Conservation (phyloP, 2,329 filamentous ascomycete species). For the Rutstroemia sp. region DNA sequence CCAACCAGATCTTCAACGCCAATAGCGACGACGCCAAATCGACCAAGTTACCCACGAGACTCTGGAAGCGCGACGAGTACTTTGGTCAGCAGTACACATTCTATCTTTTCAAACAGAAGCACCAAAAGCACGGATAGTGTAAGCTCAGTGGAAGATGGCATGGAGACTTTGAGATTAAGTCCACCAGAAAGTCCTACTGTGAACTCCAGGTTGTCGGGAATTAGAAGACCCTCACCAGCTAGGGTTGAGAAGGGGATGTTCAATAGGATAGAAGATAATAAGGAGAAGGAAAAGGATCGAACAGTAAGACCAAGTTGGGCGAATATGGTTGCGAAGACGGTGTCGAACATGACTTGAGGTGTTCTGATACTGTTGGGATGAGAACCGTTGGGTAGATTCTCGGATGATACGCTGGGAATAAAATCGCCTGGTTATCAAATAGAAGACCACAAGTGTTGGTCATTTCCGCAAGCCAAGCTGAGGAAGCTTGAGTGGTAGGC, state of each 20-base stretch:
- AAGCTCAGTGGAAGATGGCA: slow-evolving; percentile 12
- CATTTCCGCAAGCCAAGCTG: no score
- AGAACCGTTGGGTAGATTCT: no score
- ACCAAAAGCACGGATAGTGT: slow-evolving; percentile 11
- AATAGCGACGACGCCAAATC: background rate
- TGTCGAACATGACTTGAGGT: background rate
- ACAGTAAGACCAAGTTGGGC: slow-evolving; percentile 11
- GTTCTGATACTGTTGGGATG: background rate
- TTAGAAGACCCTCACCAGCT: background rate
- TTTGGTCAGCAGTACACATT: slow-evolving; percentile 14
- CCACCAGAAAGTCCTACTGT: slow-evolving; percentile 14
- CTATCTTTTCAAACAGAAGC: slow-evolving; percentile 15
- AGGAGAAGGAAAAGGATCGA: background rate
- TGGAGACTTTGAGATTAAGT: slow-evolving; percentile 1
- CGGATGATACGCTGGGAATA: no score
- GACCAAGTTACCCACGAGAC: slow-evolving; percentile 1
- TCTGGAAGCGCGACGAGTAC: slow-evolving; percentile 17
- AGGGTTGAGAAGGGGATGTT: background rate
- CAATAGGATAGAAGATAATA: background rate
- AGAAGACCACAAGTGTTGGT: no score
- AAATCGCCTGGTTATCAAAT: no score
- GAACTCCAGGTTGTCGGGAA: background rate
- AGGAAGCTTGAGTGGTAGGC: no score
- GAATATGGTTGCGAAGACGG: slow-evolving; percentile 7
- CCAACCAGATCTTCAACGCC: slow-evolving; percentile 15